These are phyloP conservation scores for Chaetomium strumarium DNA, from an alignment of 2,329 filamentous ascomycete species.

Conservation along the genomic window DNA sequence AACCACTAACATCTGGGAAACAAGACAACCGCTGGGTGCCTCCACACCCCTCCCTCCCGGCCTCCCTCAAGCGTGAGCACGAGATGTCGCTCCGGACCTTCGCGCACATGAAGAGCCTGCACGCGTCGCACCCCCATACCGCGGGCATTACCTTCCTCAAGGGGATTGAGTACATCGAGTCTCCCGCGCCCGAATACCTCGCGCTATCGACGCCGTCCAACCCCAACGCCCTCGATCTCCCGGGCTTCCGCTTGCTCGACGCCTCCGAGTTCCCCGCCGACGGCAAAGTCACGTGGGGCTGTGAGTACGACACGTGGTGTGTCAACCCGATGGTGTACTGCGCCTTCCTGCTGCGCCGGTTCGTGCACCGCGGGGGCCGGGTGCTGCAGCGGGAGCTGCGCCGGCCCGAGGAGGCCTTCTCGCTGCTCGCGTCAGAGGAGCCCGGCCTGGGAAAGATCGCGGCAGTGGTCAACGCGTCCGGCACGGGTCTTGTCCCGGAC, in stretches of 20 bases:
- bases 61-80: conserved; percentile 36
- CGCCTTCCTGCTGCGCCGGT: conserved; percentile 39
- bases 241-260: conserved; percentile 35
- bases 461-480: conserved; percentile 41
- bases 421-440: conserved; percentile 1
- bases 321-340: conserved; percentile 51
- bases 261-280: conserved; percentile 37
- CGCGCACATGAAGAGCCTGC: conserved; percentile 35
- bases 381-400: conserved; percentile 33
- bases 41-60: conserved; percentile 28
- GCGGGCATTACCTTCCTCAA: conserved; percentile 44
- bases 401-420: conserved; percentile 35
- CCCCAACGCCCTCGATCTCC: conserved; percentile 29
- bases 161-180: conserved; percentile 48
- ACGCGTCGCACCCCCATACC: conserved; percentile 27
- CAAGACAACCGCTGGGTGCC: conserved; percentile 46
- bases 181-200: conserved; percentile 36
- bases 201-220: conserved; percentile 30
- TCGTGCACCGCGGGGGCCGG: conserved; percentile 34
- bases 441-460: conserved; percentile 17
- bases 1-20: not conserved
- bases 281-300: conserved; percentile 38
- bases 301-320: conserved; percentile 49
- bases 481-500: conserved; percentile 40
- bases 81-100: conserved; percentile 38